Conservation (phyloP, 441 rosid species). For the Erysimum pusillum region DNA sequence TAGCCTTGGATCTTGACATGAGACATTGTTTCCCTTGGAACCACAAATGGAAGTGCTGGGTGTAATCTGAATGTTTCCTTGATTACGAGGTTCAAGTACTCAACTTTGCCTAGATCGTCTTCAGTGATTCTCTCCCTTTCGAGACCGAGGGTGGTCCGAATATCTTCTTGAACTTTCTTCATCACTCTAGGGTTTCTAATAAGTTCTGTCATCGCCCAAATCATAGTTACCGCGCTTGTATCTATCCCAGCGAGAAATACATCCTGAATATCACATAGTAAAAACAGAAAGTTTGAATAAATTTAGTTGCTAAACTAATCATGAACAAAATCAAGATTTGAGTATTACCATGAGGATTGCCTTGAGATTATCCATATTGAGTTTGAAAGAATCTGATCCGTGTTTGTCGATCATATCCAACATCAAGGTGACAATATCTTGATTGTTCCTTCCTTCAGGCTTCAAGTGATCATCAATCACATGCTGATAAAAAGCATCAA, state of each 20-base stretch:
- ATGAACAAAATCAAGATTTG: not conserved
- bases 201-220: constrained; percentile 58
- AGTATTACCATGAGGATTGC: constrained; percentile 58
- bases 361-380: constrained; percentile 49
- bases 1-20: constrained; percentile 44
- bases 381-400: constrained; percentile 13
- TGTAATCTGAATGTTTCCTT: constrained; percentile 63
- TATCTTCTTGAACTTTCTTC: constrained; percentile 54
- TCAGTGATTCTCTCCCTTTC: constrained; percentile 53
- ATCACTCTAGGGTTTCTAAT: constrained; percentile 51
- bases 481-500: constrained; percentile 41
- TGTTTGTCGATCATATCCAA: constrained; percentile 36
- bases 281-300: not conserved
- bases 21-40: constrained; percentile 52
- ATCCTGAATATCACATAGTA: constrained; percentile 41
- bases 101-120: constrained; percentile 49
- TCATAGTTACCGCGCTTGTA: constrained; percentile 53
- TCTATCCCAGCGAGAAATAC: constrained; percentile 58
- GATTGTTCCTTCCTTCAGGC: constrained; percentile 47
- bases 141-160: constrained; percentile 44
- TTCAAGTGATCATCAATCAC: constrained; percentile 55
- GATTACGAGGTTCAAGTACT: constrained; percentile 47
- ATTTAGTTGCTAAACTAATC: not conserved
- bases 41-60: constrained; percentile 53
- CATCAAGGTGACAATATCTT: constrained; percentile 41